phyloP scores from a whole-genome alignment of 176 grass and related monocot species.

The Pharus latifolius region DNA sequence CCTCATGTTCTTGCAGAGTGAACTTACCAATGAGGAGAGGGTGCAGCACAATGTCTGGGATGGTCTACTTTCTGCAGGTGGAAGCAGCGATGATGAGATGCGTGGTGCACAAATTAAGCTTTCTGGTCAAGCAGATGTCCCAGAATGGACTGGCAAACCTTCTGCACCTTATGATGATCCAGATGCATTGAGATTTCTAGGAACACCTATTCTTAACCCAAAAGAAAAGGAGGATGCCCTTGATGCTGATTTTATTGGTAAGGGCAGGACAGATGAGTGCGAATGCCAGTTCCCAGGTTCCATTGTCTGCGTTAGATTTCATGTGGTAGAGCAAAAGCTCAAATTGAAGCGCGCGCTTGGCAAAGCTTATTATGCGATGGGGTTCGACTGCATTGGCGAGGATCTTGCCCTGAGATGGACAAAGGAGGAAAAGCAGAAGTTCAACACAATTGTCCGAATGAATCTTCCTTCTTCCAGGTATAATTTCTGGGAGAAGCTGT shows the following conservation, averaged over 20 bases:
- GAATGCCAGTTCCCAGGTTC: constrained; percentile 25
- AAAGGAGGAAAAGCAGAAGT: constrained; percentile 30
- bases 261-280: constrained; percentile 26
- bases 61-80: not conserved
- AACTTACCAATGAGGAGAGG: constrained; percentile 8
- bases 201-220: constrained; percentile 19
- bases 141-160: constrained; percentile 38
- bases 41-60: not conserved
- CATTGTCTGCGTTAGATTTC: constrained; percentile 38
- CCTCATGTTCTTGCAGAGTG: constrained; percentile 22
- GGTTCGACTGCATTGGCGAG: constrained; percentile 24
- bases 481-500: constrained; percentile 26
- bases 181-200: constrained; percentile 33
- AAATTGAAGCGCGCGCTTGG: constrained; percentile 48
- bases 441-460: constrained; percentile 3
- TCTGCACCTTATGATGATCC: not conserved
- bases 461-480: constrained; percentile 21
- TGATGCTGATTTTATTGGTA: constrained; percentile 17
- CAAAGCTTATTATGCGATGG: constrained; percentile 25
- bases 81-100: not conserved
- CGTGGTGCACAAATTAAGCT: not conserved
- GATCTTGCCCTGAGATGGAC: constrained; percentile 36
- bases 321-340: constrained; percentile 39
- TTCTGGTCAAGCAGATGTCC: constrained; percentile 31
- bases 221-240: constrained; percentile 4